Evolutionary conservation across 139 green algal species (phyloP), one percentile per base, ranked within the genome.

Genomic region (Eudorina sp.): DNA sequence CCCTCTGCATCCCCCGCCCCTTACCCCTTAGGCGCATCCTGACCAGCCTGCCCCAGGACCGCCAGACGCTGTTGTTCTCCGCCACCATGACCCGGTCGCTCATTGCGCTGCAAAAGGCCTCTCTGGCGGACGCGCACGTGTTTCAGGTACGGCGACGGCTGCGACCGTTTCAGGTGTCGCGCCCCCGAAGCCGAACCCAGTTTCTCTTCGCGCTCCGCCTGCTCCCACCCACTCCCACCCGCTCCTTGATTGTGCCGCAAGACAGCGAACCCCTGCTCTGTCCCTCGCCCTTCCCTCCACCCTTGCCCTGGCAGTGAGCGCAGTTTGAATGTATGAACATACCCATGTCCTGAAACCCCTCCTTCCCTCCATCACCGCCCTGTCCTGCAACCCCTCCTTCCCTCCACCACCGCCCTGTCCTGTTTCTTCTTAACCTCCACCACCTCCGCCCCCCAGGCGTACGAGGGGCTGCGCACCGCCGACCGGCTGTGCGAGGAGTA

Each of bases 11-110:
- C n/a, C n/a, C n/a, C n/a, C n/a, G n/a, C n/a, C n/a, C n/a, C n/a
- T n/a, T n/a, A n/a, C 48, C 5, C 46, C n/a, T 13, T 38, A 88
- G 82, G 46, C n/a, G 45, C 34, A 88, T 77, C 60, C 75, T 89
- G 88, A 75, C 6, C 38, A 8, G 60, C 64, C 89, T 89, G 31
- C 84, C 89, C n/a, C 45, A 40, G 2, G 68, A 82, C 18, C 51
- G 97, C 3, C 97, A 99, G 94, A 99, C 97, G 38, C 92, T 99
- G 90, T 95, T 99, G 60, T 99, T 98, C 89, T 96, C 90, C 55
- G 97, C 97, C 23, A 99, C 97, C 18, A 96, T 99, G 91, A 99
- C 97, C 0, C 77, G 90, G 69, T 93, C 90, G 27, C 82, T 98
- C 34, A 92, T 94, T 4, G 90, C 80, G 53, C 89, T 98, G 74